These are phyloP conservation scores for Sporisorium sorghi DNA, from an alignment of 1,284 basidiomycete genomes.

Conservation along the genomic window DNA sequence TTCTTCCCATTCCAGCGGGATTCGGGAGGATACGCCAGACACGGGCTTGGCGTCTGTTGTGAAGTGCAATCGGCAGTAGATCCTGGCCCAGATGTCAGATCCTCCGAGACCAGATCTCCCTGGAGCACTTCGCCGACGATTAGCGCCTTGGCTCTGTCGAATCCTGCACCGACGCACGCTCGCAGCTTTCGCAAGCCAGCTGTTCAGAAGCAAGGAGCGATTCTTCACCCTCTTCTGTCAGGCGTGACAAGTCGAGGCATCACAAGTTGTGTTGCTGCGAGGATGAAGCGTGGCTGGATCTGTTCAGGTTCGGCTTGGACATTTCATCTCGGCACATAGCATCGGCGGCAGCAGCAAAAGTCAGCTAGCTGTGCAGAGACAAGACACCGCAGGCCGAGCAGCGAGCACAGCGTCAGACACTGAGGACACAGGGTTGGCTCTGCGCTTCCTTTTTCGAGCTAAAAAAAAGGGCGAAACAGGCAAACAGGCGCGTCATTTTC, in stretches of 20 bases:
- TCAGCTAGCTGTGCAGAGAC: not conserved
- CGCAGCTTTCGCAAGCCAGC: not conserved
- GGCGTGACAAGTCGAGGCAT: too few relatives aligned
- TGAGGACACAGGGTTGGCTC: too few relatives aligned
- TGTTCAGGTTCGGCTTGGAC: constrained; percentile 1
- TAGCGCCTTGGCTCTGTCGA: not conserved
- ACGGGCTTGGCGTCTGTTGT: not conserved
- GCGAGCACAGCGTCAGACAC: too few relatives aligned
- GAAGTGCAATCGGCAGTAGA: constrained; percentile 1
- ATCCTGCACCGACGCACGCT: not conserved
- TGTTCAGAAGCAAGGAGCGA: not conserved
- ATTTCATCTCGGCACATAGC: constrained; percentile 7
- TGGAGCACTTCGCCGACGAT: not conserved
- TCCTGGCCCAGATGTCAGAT: not conserved
- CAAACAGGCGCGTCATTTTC: constrained; percentile 1
- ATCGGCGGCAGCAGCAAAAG: constrained; percentile 1
- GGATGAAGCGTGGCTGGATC: too few relatives aligned
- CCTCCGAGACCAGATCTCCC: not conserved
- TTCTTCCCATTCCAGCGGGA: not conserved
- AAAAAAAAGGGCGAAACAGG: not conserved
- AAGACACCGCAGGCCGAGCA: too few relatives aligned
- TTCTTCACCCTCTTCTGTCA: not conserved
- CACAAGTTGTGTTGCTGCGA: too few relatives aligned
- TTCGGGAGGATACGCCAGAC: not conserved
- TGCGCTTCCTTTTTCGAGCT: constrained; percentile 1